Conservation (phyloP, 139 green algal species). For the Zygnema cylindricum region DNA sequence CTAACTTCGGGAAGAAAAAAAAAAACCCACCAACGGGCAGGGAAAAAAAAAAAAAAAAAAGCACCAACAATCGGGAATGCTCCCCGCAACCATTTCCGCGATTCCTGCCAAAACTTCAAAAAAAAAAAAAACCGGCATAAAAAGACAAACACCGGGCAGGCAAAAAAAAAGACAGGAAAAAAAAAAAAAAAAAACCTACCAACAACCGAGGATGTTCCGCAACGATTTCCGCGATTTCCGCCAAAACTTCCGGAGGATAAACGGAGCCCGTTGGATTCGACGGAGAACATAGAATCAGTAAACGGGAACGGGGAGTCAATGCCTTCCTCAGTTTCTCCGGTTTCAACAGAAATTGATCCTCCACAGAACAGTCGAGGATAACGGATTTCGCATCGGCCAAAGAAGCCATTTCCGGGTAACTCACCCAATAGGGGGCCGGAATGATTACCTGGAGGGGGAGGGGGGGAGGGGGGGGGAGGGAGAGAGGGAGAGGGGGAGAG, state of each 20-base stretch:
- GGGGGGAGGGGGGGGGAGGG: no score
- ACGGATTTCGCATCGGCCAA: slow-evolving; percentile 83
- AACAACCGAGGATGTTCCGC: slow-evolving; percentile 86
- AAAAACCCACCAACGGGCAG: not conserved
- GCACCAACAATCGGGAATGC: no score
- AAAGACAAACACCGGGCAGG: not conserved
- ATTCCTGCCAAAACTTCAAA: no score
- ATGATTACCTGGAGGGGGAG: slow-evolving; percentile 74
- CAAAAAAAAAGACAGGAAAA: not conserved
- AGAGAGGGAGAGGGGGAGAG: no score
- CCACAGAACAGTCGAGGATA: slow-evolving; percentile 74
- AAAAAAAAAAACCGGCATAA: not conserved
- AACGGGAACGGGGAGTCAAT: slow-evolving; percentile 79
- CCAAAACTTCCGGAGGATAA: slow-evolving; percentile 72
- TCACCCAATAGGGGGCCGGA: slow-evolving; percentile 95
- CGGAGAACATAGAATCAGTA: slow-evolving; percentile 97
- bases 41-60: not conserved
- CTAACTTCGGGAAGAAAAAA: slow-evolving; percentile 68
- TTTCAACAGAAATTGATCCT: slow-evolving; percentile 82
- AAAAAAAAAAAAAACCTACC: slow-evolving; percentile 66
- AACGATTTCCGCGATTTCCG: slow-evolving; percentile 82
- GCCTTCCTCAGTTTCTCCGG: slow-evolving; percentile 76
- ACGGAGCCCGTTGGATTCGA: slow-evolving; percentile 94
- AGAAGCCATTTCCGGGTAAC: slow-evolving; percentile 94
- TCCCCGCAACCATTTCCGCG: no score